These are phyloP conservation scores for Novymonas esmeraldas DNA, from an alignment of 208 protist species.

Conservation along the genomic window DNA sequence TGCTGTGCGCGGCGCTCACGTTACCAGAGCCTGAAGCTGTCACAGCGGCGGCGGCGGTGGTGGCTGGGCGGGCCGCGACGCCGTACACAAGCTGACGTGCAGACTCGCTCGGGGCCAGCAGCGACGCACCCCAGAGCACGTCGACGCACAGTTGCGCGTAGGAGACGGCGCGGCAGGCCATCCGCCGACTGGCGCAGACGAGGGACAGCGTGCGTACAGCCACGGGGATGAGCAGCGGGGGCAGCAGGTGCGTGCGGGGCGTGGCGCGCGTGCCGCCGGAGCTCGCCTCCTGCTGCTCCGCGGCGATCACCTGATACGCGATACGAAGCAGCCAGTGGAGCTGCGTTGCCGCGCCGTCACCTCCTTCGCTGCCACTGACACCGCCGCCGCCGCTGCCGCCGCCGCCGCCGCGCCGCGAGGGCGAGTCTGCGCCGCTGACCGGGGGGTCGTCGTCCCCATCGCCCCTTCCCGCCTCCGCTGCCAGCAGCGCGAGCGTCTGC, in stretches of 20 bases:
- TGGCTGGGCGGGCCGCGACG: background rate
- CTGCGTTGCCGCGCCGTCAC: conserved; percentile 7
- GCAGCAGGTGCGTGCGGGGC: conserved; percentile 5
- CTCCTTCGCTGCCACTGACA: too few species aligned
- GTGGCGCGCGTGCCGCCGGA: background rate
- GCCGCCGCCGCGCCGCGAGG: background rate
- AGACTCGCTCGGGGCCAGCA: conserved; percentile 37
- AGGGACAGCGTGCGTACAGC: conserved; percentile 37
- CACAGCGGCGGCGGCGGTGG: too few species aligned
- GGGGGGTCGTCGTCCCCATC: too few species aligned
- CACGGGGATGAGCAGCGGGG: conserved; percentile 16
- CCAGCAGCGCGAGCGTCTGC: background rate
- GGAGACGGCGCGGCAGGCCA: conserved; percentile 37
- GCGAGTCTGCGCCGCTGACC: too few species aligned
- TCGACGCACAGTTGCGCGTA: conserved; percentile 59
- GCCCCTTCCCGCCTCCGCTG: background rate
- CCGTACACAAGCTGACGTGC: conserved; percentile 48
- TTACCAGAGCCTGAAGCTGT: too few species aligned
- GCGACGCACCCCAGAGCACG: conserved; percentile 52
- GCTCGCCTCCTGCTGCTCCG: conserved; percentile 14
- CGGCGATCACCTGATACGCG: conserved; percentile 20
- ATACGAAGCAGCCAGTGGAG: conserved; percentile 34
- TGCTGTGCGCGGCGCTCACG: background rate
- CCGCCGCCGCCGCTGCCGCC: background rate
- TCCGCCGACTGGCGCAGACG: conserved; percentile 29